These are phyloP conservation scores for Periconia sp. DNA, from an alignment of 2,329 filamentous ascomycete genomes.

Conservation along the genomic window DNA sequence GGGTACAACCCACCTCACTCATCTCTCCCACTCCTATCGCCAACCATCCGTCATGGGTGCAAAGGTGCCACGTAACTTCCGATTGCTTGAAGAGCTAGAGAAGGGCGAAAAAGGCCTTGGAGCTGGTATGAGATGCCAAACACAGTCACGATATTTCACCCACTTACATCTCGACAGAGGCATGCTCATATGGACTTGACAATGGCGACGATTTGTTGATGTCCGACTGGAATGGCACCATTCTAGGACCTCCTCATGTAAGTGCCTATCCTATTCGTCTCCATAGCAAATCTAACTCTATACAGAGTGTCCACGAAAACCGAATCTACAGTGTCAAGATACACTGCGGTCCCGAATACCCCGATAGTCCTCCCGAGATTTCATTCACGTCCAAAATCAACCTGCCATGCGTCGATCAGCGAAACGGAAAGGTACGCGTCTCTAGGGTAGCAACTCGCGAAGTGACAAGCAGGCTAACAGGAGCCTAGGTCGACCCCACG, in stretches of 20 bases:
- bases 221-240: conserved; percentile 98
- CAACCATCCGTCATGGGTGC: conserved; percentile 56
- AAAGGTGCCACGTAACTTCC: conserved; percentile 93
- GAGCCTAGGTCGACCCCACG: conserved; percentile 71
- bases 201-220: conserved; percentile 94
- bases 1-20: conserved; percentile 33
- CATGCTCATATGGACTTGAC: conserved; percentile 93
- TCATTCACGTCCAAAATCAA: conserved; percentile 95
- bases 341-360: conserved; percentile 88
- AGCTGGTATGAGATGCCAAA: conserved; percentile 61
- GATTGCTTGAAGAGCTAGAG: conserved; percentile 94
- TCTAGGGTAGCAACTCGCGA: background rate
- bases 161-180: conserved; percentile 60
- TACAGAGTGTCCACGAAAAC: conserved; percentile 92
- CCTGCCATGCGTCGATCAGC: conserved; percentile 86
- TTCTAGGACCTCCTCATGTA: conserved; percentile 94
- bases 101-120: conserved; percentile 98
- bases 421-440: conserved; percentile 67
- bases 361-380: conserved; percentile 83
- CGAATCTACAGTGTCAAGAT: conserved; percentile 98
- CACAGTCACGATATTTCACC: background rate
- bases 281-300: conserved; percentile 7
- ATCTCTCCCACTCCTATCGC: conserved; percentile 14
- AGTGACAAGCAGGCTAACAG: conserved; percentile 10
- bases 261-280: conserved; percentile 40